These are phyloP conservation scores for Acer yangbiense DNA, from an alignment of 345 rosid species.

Conservation along the genomic window DNA sequence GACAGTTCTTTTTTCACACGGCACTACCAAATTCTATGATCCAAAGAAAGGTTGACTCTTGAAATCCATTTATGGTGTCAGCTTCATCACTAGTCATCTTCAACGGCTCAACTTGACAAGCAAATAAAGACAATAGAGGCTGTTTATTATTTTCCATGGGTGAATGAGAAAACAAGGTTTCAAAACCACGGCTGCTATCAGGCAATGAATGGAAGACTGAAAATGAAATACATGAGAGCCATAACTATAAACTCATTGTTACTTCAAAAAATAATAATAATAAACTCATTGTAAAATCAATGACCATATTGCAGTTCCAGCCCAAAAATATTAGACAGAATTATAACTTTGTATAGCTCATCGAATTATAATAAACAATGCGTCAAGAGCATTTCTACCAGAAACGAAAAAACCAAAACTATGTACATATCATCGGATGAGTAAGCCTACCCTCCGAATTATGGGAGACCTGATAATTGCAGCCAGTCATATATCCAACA, in stretches of 20 bases:
- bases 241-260: not conserved
- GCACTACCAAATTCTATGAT: too few species aligned
- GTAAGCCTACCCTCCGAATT: not conserved
- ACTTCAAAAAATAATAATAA: too few species aligned
- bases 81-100: not conserved
- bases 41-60: not conserved
- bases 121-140: not conserved
- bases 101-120: not conserved
- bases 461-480: not conserved
- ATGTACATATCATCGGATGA: constrained; percentile 1
- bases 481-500: constrained; percentile 10
- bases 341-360: not conserved
- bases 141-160: not conserved
- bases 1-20: too few species aligned
- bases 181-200: not conserved
- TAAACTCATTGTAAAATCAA: not conserved
- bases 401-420: not conserved
- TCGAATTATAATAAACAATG: constrained; percentile 1
- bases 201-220: not conserved
- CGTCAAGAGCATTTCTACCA: not conserved
- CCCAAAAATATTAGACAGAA: not conserved
- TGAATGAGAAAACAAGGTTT: not conserved
- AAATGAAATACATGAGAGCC: not conserved
- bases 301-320: not conserved
- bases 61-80: not conserved